Evolutionary conservation across 2,329 filamentous ascomycete species (phyloP), one percentile per base, ranked within the genome.

Genomic region (Fusarium pseudonygamai): DNA sequence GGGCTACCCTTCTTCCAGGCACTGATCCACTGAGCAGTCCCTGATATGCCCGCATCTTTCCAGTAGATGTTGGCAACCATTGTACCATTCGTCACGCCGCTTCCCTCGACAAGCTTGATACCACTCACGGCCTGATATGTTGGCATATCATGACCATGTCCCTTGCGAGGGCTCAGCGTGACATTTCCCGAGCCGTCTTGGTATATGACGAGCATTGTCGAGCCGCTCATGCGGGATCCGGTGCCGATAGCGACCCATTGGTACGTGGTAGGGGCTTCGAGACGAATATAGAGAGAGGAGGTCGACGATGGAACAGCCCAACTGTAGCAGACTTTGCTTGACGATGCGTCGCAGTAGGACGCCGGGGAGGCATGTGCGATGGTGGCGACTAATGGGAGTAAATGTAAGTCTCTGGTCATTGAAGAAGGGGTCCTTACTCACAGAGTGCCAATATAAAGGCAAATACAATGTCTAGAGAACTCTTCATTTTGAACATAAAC

Each of bases 181-280:
- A 50, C 43, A 15, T 64, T 64, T 2, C 61, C 61, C 0, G n/a
- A 36, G 20, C 61, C 61, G 9, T 62, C 61, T 16, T 64, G 61
- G 36, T 64, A 64, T 14, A 62, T 6, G 2, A 64, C 16, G 9
- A 64, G 28, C 57, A 64, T 64, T 1, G 37, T 64, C 3, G 61
- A 64, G 10, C 61, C 61, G 30, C 57, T 64, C 61, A 64, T 64
- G 6, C 43, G 16, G 18, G 56, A 43, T 4, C 61, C 61, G 1
- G 61, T 64, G 4, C 61, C 61, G 6, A 64, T 37, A 2, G 57
- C 61, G 11, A 64, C 34, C 61, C 61, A 64, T 43, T 62, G 61
- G 43, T 64, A 64, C 0, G 39, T 12, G 3, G 36, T 37, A 10
- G 56, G 61, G 3, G 61, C 61, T 43, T 42, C 24, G 20, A 64